These are phyloP conservation scores for Schwanniomyces etchellsii DNA, from an alignment of 1,139 yeast genomes.

Conservation along the genomic window DNA sequence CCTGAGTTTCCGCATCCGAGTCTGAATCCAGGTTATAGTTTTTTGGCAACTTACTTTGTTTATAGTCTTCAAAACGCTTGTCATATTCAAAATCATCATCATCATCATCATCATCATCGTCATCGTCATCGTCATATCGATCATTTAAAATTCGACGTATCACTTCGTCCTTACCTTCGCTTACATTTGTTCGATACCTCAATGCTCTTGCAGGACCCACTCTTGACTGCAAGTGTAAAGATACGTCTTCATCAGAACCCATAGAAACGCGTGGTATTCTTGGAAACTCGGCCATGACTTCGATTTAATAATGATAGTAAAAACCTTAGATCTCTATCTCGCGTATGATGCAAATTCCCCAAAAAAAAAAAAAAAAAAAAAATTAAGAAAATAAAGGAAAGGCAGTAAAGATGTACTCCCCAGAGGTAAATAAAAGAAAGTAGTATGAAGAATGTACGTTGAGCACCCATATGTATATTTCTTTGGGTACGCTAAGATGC, in stretches of 20 bases:
- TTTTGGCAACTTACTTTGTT: conserved; percentile 5
- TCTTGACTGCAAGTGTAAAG: conserved; percentile 32
- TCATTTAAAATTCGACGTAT: conserved; percentile 12
- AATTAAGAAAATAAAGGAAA: too few species aligned
- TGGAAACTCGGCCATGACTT: conserved; percentile 29
- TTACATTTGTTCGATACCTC: conserved; percentile 5
- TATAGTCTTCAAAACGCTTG: conserved; percentile 12
- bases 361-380: too few species aligned
- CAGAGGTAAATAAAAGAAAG: too few species aligned
- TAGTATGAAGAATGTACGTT: too few species aligned
- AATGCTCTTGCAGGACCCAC: conserved; percentile 39
- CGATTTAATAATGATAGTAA: too few species aligned
- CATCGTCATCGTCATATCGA: conserved; percentile 6
- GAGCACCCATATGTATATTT: too few species aligned
- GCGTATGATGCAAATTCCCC: too few species aligned
- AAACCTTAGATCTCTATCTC: too few species aligned
- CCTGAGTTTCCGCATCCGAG: conserved; percentile 7
- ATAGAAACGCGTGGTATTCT: conserved; percentile 32
- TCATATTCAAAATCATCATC: conserved; percentile 10
- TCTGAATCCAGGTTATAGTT: conserved; percentile 7
- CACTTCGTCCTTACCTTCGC: conserved; percentile 5
- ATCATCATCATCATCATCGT: conserved; percentile 3
- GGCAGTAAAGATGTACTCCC: too few species aligned
- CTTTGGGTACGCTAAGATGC: too few species aligned
- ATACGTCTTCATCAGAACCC: conserved; percentile 41